Conservation (phyloP, 2,329 filamentous ascomycete species). For the Didymella sp. region DNA sequence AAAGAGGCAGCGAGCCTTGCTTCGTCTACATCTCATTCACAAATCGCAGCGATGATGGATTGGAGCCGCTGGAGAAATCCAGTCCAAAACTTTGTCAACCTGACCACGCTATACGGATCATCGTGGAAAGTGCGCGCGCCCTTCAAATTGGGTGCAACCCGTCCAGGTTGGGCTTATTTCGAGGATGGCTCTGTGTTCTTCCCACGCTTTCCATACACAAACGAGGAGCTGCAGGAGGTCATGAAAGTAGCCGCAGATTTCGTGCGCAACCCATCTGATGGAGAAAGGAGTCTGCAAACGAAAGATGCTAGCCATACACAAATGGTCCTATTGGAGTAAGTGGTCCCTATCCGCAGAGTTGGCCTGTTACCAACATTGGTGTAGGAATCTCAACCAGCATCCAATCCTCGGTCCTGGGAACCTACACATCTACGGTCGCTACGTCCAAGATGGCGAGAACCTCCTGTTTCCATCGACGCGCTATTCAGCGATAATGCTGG, state of each 20-base stretch:
- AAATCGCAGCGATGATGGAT: background rate
- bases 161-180: conserved; percentile 30
- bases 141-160: background rate
- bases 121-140: background rate
- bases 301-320: background rate
- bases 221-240: conserved; percentile 24
- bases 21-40: background rate
- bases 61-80: background rate
- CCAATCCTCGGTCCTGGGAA: background rate
- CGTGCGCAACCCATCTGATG: conserved; percentile 14
- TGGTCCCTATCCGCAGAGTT: background rate
- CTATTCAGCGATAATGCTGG: background rate
- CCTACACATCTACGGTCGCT: background rate
- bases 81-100: conserved; percentile 21
- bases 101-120: conserved; percentile 21
- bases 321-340: conserved; percentile 6
- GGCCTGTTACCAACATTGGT: background rate
- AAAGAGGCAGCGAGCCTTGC: background rate
- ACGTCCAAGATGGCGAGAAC: background rate
- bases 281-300: background rate
- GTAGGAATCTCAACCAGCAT: background rate
- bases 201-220: conserved; percentile 14
- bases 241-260: conserved; percentile 28
- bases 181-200: conserved; percentile 35
- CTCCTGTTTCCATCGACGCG: background rate